Base-by-base conservation (phyloP, 176 grass and related monocot genomes). In the Ensete glaucum region DNA sequence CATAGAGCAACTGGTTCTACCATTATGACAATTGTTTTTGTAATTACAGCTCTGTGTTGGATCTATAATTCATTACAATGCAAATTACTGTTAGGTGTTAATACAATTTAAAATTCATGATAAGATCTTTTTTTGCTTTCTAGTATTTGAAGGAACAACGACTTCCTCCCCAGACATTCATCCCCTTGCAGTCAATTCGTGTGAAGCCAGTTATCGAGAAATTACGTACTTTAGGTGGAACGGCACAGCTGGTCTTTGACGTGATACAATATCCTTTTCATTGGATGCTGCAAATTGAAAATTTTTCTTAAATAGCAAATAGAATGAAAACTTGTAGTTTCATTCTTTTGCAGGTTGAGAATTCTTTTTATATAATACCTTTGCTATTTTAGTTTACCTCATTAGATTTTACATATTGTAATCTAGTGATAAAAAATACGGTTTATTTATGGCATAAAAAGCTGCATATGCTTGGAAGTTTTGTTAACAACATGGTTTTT, bases 111-210 rank as follows among this genome's bases (percentile, higher is more conserved):
- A 23, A 65, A 52, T 27, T 9, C 34, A 43, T 43, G 34, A 43
- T 20, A 26, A 11, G 77, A 67, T 71, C 22, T 81, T 54, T 77
- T 76, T 29, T 88, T 55, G 84, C 67, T 68, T 82, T 70, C 34
- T 83, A 98, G 94, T 98, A 98, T 80, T 92, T 98, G 88, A 98
- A 98, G 88, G 94, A 98, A 59, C 94, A 98, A 69, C 88, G 90
- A 24, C 87, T 87, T 78, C 94, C 94, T 83, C 94, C 94, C 19
- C 90, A 93, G 86, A 98, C 94, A 81, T 98, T 98, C 87, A 93
- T 98, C 67, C 94, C 94, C 56, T 82, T 98, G 52, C 94, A 98
- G 75, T 98, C 90, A 69, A 75, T 93, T 11, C 94, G 94, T 50
- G 94, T 98, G 62, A 98, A 98, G 75, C 85, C 87, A 48, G 85